Conservation (phyloP, 805 yeast genomes). For the Candida montana region DNA sequence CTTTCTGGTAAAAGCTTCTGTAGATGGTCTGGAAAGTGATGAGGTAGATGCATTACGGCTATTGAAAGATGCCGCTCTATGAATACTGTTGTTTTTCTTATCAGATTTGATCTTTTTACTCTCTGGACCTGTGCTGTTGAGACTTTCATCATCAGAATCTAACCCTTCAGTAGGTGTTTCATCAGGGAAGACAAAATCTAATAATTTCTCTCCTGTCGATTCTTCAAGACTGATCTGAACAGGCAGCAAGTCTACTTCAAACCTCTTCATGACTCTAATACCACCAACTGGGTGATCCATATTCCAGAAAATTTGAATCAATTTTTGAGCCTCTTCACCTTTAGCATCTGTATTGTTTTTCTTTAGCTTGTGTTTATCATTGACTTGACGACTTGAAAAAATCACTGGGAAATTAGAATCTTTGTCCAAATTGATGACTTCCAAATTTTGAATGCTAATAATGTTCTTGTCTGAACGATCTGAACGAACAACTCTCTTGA, state of each 20-base stretch:
- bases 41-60: not conserved
- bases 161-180: slow-evolving; percentile 11
- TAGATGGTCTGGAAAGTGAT: not conserved
- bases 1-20: not conserved
- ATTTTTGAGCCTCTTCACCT: slow-evolving; percentile 23
- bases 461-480: slow-evolving; percentile 65
- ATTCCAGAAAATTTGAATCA: slow-evolving; percentile 60
- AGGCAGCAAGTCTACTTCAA: slow-evolving; percentile 59
- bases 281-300: slow-evolving; percentile 87
- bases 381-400: slow-evolving; percentile 42
- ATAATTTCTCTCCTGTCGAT: slow-evolving; percentile 53
- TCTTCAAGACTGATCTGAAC: slow-evolving; percentile 71
- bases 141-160: slow-evolving; percentile 11
- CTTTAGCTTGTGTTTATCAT: slow-evolving; percentile 8
- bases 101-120: not conserved
- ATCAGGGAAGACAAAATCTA: slow-evolving; percentile 68
- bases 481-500: slow-evolving; percentile 54
- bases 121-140: slow-evolving; percentile 6
- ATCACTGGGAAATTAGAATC: slow-evolving; percentile 65
- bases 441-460: slow-evolving; percentile 54
- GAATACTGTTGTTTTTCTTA: not conserved
- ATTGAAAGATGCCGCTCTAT: no score
- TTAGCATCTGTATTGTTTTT: slow-evolving; percentile 3
- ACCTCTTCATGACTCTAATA: slow-evolving; percentile 67
- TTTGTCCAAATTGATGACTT: slow-evolving; percentile 59